Conservation (phyloP, 176 grass and related monocot species). For the Carex littledalei region DNA sequence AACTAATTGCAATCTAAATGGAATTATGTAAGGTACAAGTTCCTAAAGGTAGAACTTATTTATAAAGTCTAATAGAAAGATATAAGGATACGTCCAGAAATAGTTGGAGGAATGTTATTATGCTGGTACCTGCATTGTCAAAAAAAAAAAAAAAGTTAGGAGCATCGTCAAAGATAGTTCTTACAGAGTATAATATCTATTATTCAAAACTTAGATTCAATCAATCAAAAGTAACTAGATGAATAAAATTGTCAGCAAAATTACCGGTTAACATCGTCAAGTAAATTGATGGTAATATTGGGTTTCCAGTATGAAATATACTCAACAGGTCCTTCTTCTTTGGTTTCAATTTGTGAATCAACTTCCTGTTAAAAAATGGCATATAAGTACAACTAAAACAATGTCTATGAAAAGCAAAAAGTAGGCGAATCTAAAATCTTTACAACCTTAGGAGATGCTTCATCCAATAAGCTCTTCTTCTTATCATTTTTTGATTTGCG, state of each 20-base stretch:
- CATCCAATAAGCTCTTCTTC: slow-evolving; percentile 88
- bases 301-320: slow-evolving; percentile 96
- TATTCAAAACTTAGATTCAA: not conserved
- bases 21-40: not conserved
- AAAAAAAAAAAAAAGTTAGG: not conserved
- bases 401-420: not conserved
- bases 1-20: not conserved
- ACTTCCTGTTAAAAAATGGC: slow-evolving; percentile 30
- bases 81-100: slow-evolving; percentile 86
- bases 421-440: not conserved
- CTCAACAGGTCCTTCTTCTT: slow-evolving; percentile 66
- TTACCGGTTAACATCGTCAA: slow-evolving; percentile 92
- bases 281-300: slow-evolving; percentile 94
- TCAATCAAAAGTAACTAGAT: not conserved
- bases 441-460: slow-evolving; percentile 41
- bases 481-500: slow-evolving; percentile 91
- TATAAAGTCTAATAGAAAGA: slow-evolving; percentile 20
- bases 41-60: not conserved
- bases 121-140: slow-evolving; percentile 60
- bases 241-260: slow-evolving; percentile 19
- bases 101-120: slow-evolving; percentile 59
- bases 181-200: not conserved
- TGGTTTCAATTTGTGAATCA: slow-evolving; percentile 50
- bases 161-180: not conserved
- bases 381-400: not conserved